phyloP scores from a whole-genome alignment of 2,329 filamentous ascomycete genomes.

The Paraphoma chrysanthemicola region DNA sequence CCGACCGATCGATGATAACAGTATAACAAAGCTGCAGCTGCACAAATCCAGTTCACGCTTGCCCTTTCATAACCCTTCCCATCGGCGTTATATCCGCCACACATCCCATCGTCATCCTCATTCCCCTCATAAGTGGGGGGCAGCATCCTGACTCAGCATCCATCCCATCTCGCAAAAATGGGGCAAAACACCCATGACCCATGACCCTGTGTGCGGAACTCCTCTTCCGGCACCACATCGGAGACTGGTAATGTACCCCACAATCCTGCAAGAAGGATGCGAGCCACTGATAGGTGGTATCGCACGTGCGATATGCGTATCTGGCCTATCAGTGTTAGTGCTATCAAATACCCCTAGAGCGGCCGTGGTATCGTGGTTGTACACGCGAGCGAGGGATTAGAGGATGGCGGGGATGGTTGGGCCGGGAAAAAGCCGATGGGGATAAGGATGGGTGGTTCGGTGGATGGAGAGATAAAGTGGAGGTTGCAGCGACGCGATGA shows the following conservation, averaged over 20 bases:
- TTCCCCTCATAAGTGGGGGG: background rate
- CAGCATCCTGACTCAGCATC: background rate
- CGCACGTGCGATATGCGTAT: background rate
- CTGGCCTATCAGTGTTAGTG: background rate
- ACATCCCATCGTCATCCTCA: too few species aligned
- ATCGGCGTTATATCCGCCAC: background rate
- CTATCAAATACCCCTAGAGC: background rate
- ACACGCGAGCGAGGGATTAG: too few species aligned
- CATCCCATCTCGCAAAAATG: background rate
- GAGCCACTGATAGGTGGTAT: background rate
- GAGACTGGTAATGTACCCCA: background rate
- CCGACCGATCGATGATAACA: too few species aligned
- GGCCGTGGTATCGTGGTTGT: too few species aligned
- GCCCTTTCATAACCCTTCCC: background rate
- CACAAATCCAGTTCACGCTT: background rate
- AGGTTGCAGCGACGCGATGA: too few species aligned
- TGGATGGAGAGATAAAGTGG: too few species aligned
- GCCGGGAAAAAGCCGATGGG: too few species aligned
- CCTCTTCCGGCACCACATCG: background rate
- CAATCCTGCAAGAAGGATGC: background rate
- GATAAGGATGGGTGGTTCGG: too few species aligned
- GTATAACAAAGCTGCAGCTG: background rate
- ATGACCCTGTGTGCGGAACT: background rate
- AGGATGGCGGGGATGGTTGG: too few species aligned
- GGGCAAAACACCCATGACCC: background rate